These are phyloP conservation scores for Areca catechu DNA, from an alignment of 176 grass and related monocot species.

Conservation along the genomic window DNA sequence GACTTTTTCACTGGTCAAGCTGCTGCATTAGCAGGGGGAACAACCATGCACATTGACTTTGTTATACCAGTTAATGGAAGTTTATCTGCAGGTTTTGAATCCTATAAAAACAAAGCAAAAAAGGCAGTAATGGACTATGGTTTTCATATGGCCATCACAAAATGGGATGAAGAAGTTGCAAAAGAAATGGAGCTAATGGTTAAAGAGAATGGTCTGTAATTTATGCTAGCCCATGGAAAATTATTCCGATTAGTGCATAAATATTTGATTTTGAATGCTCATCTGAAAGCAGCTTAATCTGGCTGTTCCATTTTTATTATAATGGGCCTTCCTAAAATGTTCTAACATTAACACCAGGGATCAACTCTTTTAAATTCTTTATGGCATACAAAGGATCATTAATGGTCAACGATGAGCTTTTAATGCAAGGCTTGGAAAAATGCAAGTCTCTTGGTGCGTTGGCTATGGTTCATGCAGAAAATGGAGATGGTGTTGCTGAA, in stretches of 20 bases:
- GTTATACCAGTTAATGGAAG: slow-evolving; percentile 86
- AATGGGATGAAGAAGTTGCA: slow-evolving; percentile 91
- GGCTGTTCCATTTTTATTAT: background rate
- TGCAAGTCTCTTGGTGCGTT: slow-evolving; percentile 94
- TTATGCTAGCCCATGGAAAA: background rate
- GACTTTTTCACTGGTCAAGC: slow-evolving; percentile 91
- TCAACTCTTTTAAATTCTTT: slow-evolving; percentile 99
- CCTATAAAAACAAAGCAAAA: slow-evolving; percentile 61
- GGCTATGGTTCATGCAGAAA: slow-evolving; percentile 97
- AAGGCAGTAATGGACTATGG: slow-evolving; percentile 93
- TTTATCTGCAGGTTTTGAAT: slow-evolving; percentile 71
- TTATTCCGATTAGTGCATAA: background rate
- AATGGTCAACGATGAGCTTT: slow-evolving; percentile 82
- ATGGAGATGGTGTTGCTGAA: slow-evolving; percentile 86
- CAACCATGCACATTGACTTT: slow-evolving; percentile 98
- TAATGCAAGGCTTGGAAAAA: slow-evolving; percentile 78
- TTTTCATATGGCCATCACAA: slow-evolving; percentile 96
- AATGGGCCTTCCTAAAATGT: background rate
- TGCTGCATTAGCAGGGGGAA: slow-evolving; percentile 82
- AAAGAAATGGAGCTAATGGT: slow-evolving; percentile 96
- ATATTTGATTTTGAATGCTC: background rate
- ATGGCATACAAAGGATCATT: slow-evolving; percentile 98
- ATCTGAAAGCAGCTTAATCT: background rate
- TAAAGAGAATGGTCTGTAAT: slow-evolving; percentile 71
- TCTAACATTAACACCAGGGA: slow-evolving; percentile 42